Percentiles rank a stretch among this genome's conserved stretches.
These are phyloP conservation scores for Sinapis alba DNA, from an alignment of 441 rosid genomes.

Conservation along the genomic window DNA sequence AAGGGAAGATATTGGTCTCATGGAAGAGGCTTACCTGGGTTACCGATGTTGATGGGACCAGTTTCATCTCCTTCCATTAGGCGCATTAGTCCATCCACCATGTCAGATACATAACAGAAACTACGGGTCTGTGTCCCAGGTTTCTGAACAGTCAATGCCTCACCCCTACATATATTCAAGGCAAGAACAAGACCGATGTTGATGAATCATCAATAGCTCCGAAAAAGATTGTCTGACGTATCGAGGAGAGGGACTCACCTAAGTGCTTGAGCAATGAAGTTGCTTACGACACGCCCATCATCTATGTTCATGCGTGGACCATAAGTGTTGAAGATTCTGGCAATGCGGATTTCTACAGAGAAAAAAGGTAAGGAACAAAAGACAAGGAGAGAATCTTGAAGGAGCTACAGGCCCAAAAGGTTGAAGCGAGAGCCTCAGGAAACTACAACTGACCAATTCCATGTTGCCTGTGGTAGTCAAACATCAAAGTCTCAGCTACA, in stretches of 20 bases:
- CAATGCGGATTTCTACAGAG: constrained; percentile 74
- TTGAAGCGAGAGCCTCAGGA: neutral
- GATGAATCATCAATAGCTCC: neutral
- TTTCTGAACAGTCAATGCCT: constrained; percentile 80
- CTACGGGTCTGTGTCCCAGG: constrained; percentile 96
- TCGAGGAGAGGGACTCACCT: constrained; percentile 43
- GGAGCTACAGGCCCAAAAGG: neutral
- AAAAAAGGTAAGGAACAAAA: neutral
- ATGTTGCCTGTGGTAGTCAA: constrained; percentile 96
- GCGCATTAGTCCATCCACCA: constrained; percentile 92
- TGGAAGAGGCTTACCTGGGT: constrained; percentile 60
- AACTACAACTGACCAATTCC: constrained; percentile 62
- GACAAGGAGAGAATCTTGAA: neutral
- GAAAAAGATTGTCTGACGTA: no score
- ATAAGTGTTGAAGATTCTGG: constrained; percentile 92
- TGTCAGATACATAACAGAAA: constrained; percentile 90
- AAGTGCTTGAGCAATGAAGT: constrained; percentile 86
- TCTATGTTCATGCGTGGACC: constrained; percentile 97
- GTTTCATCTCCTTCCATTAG: constrained; percentile 95
- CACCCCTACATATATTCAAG: constrained; percentile 51
- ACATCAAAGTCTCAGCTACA: constrained; percentile 95
- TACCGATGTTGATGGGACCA: constrained; percentile 91
- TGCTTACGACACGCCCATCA: constrained; percentile 97
- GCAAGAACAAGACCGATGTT: constrained; percentile 8
- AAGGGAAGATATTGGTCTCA: neutral